Evolutionary conservation across 306 rosid genomes (phyloP).

Genomic region (Medicago truncatula): MtrunA17r5.0-ANR NC_053043.1:6522501-6523000

Average conservation of each 20-base stretch:
- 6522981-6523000: too few species aligned
- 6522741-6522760: neutral
- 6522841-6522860: constrained; percentile 17
- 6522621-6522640: constrained; percentile 72
- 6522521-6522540: constrained; percentile 89
- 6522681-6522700: constrained; percentile 6
- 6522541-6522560: constrained; percentile 95
- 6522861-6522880: neutral
- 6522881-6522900: neutral
- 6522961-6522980: too few species aligned
- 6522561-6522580: constrained; percentile 96
- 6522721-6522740: neutral
- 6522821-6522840: constrained; percentile 14
- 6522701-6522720: neutral
- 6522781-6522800: neutral
- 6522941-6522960: too few species aligned
- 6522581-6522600: constrained; percentile 96
- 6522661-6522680: constrained; percentile 31
- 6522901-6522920: neutral
- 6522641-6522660: constrained; percentile 76
- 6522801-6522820: neutral
- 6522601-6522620: constrained; percentile 77
- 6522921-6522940: too few species aligned
- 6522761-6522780: neutral
- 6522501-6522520: constrained; percentile 88